These are phyloP conservation scores for Entophlyctis luteolus DNA, from an alignment of 192 early-diverging fungal genomes.

Conservation along the genomic window DNA sequence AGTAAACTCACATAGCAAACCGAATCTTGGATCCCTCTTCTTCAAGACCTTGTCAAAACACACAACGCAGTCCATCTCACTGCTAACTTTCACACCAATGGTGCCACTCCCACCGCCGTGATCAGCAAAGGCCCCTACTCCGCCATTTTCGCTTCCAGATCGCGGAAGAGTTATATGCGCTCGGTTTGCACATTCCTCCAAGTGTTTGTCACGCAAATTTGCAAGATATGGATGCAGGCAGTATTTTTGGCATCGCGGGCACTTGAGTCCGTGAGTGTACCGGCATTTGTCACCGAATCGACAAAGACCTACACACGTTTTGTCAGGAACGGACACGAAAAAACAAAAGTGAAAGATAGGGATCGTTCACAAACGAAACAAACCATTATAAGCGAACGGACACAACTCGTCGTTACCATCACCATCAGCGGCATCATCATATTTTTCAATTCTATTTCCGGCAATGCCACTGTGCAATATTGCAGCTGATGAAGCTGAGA, in stretches of 20 bases:
- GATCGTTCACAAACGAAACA: neutral
- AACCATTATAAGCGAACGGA: conserved; percentile 44
- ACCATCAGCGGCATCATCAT: neutral
- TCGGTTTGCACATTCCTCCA: conserved; percentile 10
- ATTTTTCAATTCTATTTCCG: neutral
- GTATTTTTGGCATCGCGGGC: conserved; percentile 41
- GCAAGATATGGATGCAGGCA: conserved; percentile 36
- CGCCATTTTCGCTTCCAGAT: neutral
- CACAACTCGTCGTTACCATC: conserved; percentile 26
- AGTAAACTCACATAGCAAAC: conserved; percentile 25
- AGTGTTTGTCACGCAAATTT: conserved; percentile 13
- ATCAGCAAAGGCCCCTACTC: neutral
- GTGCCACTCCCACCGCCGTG: neutral
- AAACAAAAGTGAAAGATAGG: no score
- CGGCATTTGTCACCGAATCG: conserved; percentile 38
- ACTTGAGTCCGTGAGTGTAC: conserved; percentile 41
- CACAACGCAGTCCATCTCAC: conserved; percentile 47
- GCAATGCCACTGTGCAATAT: neutral
- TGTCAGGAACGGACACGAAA: no score
- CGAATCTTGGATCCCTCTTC: conserved; percentile 50
- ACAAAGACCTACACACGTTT: conserved; percentile 24
- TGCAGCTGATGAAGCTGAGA: neutral
- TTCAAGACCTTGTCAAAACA: conserved; percentile 46
- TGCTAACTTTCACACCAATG: conserved; percentile 9
- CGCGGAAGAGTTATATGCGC: conserved; percentile 21